These are phyloP conservation scores for Arthrobotrys musiformis DNA, from an alignment of 2,329 filamentous ascomycete species.

Conservation along the genomic window DNA sequence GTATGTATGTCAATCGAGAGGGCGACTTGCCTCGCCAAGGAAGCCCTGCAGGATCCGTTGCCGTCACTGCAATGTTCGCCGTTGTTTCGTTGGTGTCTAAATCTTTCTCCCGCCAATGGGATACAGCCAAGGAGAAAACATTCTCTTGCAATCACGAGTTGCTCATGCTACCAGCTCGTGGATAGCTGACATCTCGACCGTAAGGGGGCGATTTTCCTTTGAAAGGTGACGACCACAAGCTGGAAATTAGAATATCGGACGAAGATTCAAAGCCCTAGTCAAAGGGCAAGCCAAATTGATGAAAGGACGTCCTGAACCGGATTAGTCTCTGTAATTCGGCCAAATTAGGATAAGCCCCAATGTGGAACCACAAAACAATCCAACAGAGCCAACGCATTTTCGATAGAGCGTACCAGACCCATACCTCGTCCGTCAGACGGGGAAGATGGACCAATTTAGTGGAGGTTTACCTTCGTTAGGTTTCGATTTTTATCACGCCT, in stretches of 20 bases:
- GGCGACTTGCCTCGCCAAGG: constrained; percentile 8
- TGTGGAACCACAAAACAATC: neutral
- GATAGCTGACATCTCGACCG: neutral
- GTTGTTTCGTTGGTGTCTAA: constrained; percentile 5
- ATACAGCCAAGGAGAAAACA: neutral
- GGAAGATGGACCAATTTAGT: no score
- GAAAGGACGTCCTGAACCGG: neutral
- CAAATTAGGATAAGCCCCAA: constrained; percentile 17
- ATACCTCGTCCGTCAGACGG: no score
- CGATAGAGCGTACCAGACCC: no score
- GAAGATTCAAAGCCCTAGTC: neutral
- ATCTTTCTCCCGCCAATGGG: constrained; percentile 1
- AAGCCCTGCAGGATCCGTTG: constrained; percentile 14
- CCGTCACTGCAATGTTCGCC: constrained; percentile 12
- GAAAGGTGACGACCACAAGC: neutral
- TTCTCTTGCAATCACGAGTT: constrained; percentile 1
- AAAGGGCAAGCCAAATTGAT: neutral
- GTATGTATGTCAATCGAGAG: neutral
- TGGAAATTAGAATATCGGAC: neutral
- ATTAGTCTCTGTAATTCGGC: neutral
- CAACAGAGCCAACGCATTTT: neutral
- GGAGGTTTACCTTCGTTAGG: no score
- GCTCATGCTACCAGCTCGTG: neutral
- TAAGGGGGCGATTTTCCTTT: neutral
- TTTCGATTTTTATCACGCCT: no score